Conservation (phyloP, 2,329 filamentous ascomycete species). For the Fusarium sp. region DNA sequence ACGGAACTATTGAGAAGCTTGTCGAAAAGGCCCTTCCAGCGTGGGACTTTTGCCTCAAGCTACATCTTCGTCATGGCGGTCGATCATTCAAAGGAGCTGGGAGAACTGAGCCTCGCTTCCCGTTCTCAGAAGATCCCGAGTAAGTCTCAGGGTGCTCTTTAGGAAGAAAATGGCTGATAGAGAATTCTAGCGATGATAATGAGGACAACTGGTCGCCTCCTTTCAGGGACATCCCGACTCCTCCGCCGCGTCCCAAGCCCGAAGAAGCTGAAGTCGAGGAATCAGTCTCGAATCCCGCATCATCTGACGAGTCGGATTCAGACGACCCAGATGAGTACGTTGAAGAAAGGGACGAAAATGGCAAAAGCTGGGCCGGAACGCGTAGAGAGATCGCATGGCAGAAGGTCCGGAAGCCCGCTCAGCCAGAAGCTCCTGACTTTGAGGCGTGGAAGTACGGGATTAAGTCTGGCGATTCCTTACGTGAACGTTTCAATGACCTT, state of each 20-base stretch:
- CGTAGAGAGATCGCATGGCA: slow-evolving; percentile 10
- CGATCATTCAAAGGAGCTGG: slow-evolving; percentile 36
- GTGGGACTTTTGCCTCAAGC: slow-evolving; percentile 55
- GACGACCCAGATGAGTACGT: slow-evolving; percentile 14
- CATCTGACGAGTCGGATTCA: neutral
- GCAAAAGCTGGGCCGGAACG: neutral
- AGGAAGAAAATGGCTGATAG: neutral
- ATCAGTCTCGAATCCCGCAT: neutral
- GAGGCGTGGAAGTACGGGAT: slow-evolving; percentile 51
- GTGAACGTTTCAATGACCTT: slow-evolving; percentile 17
- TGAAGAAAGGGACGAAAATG: slow-evolving; percentile 25
- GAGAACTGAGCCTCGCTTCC: slow-evolving; percentile 26
- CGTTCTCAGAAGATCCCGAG: slow-evolving; percentile 1
- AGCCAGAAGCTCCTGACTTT: slow-evolving; percentile 31
- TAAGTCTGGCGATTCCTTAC: slow-evolving; percentile 7
- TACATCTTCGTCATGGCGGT: slow-evolving; percentile 45
- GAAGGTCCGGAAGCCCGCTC: slow-evolving; percentile 20
- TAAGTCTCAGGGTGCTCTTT: neutral
- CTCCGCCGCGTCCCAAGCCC: neutral
- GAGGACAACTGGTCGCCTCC: slow-evolving; percentile 18
- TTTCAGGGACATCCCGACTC: neutral
- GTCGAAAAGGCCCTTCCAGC: slow-evolving; percentile 52
- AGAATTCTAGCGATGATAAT: slow-evolving; percentile 17
- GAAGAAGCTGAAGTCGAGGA: neutral
- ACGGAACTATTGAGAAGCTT: slow-evolving; percentile 51